Conservation (phyloP, 768 basidiomycete species). For the Favolaschia claudopus region DNA sequence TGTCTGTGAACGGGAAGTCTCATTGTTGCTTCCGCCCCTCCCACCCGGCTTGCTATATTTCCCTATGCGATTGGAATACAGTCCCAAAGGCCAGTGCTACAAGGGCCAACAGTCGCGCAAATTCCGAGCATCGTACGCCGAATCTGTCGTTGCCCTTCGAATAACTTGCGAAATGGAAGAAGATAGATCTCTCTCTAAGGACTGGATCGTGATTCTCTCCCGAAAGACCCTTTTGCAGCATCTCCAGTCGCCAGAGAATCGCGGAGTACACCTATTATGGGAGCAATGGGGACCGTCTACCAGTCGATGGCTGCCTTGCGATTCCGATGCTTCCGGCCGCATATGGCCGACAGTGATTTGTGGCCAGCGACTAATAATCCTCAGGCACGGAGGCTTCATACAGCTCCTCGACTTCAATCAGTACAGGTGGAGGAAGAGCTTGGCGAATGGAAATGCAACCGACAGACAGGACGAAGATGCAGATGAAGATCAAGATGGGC, state of each 20-base stretch:
- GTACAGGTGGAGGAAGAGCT: neutral
- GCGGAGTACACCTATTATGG: neutral
- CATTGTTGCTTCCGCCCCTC: neutral
- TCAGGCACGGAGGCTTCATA: neutral
- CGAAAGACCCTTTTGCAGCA: neutral
- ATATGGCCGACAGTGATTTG: neutral
- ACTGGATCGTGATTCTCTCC: neutral
- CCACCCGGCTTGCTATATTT: neutral
- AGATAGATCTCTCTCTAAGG: neutral
- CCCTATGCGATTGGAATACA: neutral
- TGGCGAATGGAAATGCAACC: neutral
- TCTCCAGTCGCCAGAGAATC: neutral
- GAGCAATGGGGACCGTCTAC: conserved; percentile 2
- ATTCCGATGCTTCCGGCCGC: too few relatives aligned
- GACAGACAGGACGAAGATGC: neutral
- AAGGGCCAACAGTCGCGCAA: neutral
- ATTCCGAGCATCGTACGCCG: neutral
- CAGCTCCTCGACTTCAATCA: conserved; percentile 3
- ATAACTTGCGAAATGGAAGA: neutral
- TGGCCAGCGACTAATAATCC: neutral
- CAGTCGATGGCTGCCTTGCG: neutral
- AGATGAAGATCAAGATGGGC: conserved; percentile 16
- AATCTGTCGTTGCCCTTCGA: neutral
- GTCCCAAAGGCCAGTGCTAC: neutral
- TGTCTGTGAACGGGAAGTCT: neutral